A percentile compares a stretch with the other conserved stretches of the same genome.
phyloP scores from a whole-genome alignment of 495 filamentous ascomycete genomes.

The Antarctomyces pellizariae region DNA sequence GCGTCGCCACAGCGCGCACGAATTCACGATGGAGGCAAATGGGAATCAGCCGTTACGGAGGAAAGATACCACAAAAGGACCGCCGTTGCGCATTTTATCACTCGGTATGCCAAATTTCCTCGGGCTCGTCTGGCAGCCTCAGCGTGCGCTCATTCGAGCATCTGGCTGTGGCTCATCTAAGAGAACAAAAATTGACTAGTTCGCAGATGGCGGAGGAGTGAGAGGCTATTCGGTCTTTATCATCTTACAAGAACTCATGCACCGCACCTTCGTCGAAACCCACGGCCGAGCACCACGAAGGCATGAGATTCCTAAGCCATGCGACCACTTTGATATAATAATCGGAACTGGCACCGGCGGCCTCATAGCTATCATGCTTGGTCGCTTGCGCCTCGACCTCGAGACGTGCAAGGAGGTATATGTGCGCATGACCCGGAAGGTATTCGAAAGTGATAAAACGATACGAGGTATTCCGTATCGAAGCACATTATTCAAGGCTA shows the following conservation, averaged over 20 bases:
- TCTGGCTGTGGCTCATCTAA: slow-evolving; percentile 1
- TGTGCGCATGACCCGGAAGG: slow-evolving; percentile 73
- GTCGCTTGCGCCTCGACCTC: slow-evolving; percentile 70
- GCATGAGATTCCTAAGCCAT: slow-evolving; percentile 84
- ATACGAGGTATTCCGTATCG: slow-evolving; percentile 83
- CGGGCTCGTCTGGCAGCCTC: slow-evolving; percentile 1
- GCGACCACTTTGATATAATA: slow-evolving; percentile 96
- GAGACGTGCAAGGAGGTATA: slow-evolving; percentile 95
- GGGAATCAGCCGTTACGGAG: slow-evolving; percentile 26
- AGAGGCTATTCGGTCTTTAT: slow-evolving; percentile 94
- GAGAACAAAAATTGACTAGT: slow-evolving; percentile 1
- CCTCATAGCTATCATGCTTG: slow-evolving; percentile 89
- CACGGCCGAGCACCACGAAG: slow-evolving; percentile 64
- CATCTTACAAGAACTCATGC: slow-evolving; percentile 90
- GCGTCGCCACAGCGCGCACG: no score
- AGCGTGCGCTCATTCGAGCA: slow-evolving; percentile 6
- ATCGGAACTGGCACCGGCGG: slow-evolving; percentile 87
- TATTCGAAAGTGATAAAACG: slow-evolving; percentile 97
- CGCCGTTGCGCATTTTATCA: slow-evolving; percentile 74
- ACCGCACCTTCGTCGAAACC: slow-evolving; percentile 66
- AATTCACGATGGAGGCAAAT: slow-evolving; percentile 7
- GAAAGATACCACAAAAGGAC: slow-evolving; percentile 87
- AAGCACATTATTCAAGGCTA: slow-evolving; percentile 88
- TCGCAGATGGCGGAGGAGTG: slow-evolving; percentile 71
- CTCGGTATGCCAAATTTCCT: slow-evolving; percentile 35